A percentile compares a stretch with the other conserved stretches of the same genome.
These are phyloP conservation scores for Boletus albobrunnescens DNA, from an alignment of 1,284 basidiomycete species.

Conservation along the genomic window DNA sequence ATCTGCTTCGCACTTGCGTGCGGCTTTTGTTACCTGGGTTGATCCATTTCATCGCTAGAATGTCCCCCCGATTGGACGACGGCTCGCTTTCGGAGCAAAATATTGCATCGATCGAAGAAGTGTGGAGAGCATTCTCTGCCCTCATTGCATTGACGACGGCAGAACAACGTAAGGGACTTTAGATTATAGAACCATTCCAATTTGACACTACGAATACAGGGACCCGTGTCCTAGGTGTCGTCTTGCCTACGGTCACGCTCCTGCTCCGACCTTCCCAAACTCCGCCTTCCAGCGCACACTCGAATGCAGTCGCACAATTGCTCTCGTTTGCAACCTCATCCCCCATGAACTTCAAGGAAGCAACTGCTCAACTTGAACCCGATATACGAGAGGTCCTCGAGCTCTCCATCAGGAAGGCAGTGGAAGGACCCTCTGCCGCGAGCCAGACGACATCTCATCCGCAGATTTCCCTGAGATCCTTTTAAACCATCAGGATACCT, in stretches of 20 bases:
- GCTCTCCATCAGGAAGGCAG: constrained; percentile 70
- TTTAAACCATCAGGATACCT: constrained; percentile 35
- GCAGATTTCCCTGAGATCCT: constrained; percentile 76
- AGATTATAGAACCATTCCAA: neutral
- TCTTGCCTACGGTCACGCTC: constrained; percentile 77
- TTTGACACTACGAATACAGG: constrained; percentile 39
- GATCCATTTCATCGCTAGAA: constrained; percentile 72
- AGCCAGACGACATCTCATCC: constrained; percentile 51
- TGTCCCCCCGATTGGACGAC: constrained; percentile 57
- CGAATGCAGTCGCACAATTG: constrained; percentile 69
- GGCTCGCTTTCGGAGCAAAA: constrained; percentile 52
- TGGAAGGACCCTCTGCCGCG: constrained; percentile 46
- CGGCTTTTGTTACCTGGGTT: constrained; percentile 75
- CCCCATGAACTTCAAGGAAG: constrained; percentile 84
- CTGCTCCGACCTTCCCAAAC: constrained; percentile 59
- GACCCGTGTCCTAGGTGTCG: constrained; percentile 66
- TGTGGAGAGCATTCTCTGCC: constrained; percentile 75
- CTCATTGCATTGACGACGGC: constrained; percentile 60
- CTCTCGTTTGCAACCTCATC: constrained; percentile 73
- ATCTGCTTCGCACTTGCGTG: constrained; percentile 69
- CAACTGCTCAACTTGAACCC: constrained; percentile 66
- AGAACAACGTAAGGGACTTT: constrained; percentile 59
- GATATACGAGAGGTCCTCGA: constrained; percentile 67
- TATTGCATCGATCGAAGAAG: constrained; percentile 66
- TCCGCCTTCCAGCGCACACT: constrained; percentile 49